phyloP scores from a whole-genome alignment of 768 basidiomycete genomes.

The Leccinum aurantiacum region DNA sequence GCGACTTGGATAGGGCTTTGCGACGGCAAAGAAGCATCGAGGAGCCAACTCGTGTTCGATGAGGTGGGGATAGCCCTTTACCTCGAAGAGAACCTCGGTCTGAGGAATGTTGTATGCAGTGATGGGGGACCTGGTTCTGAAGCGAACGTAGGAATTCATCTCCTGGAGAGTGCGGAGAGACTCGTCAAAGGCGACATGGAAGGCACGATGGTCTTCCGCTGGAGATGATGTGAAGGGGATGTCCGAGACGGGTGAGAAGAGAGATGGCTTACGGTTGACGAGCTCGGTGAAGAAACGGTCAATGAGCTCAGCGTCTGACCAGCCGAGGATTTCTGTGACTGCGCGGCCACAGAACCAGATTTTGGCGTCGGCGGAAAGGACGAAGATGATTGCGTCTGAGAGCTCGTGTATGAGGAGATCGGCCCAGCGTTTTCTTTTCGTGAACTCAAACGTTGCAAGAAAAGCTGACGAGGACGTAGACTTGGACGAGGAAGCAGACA shows the following conservation, averaged over 20 bases:
- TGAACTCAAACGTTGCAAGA: slow-evolving; percentile 65
- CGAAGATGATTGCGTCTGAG: slow-evolving; percentile 67
- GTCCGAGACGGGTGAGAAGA: neutral
- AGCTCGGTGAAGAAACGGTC: slow-evolving; percentile 66
- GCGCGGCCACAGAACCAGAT: slow-evolving; percentile 71
- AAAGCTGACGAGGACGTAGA: slow-evolving; percentile 9
- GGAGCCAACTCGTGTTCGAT: slow-evolving; percentile 38
- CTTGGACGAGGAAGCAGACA: slow-evolving; percentile 20
- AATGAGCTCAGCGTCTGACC: slow-evolving; percentile 70
- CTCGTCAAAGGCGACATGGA: slow-evolving; percentile 50
- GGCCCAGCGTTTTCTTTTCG: slow-evolving; percentile 84
- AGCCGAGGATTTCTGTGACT: slow-evolving; percentile 72
- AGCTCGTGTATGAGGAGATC: slow-evolving; percentile 77
- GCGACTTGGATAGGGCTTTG: slow-evolving; percentile 75
- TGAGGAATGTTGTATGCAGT: slow-evolving; percentile 25
- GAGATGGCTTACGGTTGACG: slow-evolving; percentile 53
- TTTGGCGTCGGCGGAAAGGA: slow-evolving; percentile 61
- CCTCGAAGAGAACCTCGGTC: slow-evolving; percentile 64
- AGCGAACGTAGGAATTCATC: slow-evolving; percentile 57
- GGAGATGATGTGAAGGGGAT: slow-evolving; percentile 5
- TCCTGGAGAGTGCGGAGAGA: slow-evolving; percentile 51
- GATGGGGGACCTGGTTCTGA: slow-evolving; percentile 49
- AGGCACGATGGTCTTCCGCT: slow-evolving; percentile 58
- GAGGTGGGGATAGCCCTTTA: slow-evolving; percentile 64
- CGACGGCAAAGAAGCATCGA: slow-evolving; percentile 71